Evolutionary conservation across 371 early-diverging fungal species (phyloP).

Genomic region (Mortierella sp.): DNA sequence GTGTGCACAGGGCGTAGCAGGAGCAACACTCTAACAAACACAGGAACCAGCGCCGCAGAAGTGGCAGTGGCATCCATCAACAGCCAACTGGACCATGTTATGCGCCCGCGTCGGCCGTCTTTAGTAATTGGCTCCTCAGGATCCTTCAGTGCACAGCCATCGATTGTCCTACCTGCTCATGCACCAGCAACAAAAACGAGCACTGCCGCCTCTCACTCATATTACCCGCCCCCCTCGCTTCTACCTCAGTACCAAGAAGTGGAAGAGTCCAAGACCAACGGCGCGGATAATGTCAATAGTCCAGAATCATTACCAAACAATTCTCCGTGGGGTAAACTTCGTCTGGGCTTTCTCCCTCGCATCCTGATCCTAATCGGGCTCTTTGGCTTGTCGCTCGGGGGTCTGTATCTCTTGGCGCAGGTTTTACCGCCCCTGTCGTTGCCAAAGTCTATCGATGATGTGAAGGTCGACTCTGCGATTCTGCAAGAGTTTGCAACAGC

Average conservation of each 20-base stretch:
- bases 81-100: slow-evolving; percentile 34
- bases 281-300: neutral
- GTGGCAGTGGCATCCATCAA: slow-evolving; percentile 23
- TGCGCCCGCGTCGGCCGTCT: slow-evolving; percentile 46
- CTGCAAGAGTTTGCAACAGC: slow-evolving; percentile 54
- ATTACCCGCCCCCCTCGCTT: slow-evolving; percentile 23
- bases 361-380: slow-evolving; percentile 40
- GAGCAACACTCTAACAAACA: slow-evolving; percentile 47
- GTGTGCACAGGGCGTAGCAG: slow-evolving; percentile 48
- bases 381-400: slow-evolving; percentile 41
- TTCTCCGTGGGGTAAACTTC: slow-evolving; percentile 9
- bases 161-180: neutral
- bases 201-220: slow-evolving; percentile 11
- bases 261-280: neutral
- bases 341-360: slow-evolving; percentile 43
- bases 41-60: slow-evolving; percentile 19
- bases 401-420: slow-evolving; percentile 38
- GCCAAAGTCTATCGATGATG: slow-evolving; percentile 56
- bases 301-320: neutral
- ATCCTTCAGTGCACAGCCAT: slow-evolving; percentile 2
- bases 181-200: neutral
- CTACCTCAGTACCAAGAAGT: slow-evolving; percentile 28
- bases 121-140: slow-evolving; percentile 20
- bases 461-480: slow-evolving; percentile 52
- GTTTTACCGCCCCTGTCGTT: slow-evolving; percentile 52